Base-by-base conservation (phyloP, 2,329 filamentous ascomycete genomes). In the Leptosphaerulina australis region DNA sequence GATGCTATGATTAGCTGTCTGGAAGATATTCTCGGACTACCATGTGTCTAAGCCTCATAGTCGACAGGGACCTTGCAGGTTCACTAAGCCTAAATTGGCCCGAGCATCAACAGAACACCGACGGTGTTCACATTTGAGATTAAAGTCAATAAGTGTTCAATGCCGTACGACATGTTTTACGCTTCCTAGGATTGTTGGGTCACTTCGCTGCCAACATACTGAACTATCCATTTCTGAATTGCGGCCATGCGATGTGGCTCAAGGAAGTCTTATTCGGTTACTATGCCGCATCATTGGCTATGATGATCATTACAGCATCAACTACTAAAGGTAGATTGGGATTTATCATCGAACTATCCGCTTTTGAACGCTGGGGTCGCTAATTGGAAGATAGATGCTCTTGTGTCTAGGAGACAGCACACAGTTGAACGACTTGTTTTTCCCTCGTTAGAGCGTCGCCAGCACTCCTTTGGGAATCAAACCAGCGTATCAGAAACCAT, bases 191-290 rank as follows among this genome's bases (percentile, higher is more conserved):
- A 52, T 63, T 63, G 56, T 36, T 38, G 55, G 48, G 53, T 61
- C 44, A 50, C 58, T 53, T 52, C 59, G 49, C 58, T 62, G 53
- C 53, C 47, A 49, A 54, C 12, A 41, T 25, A 8, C 38, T 55
- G 44, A 50, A 57, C 59, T 62, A 53, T 44, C 65, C 62, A 47
- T 66, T 69, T 67, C 38, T 36, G 25, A 25, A 24, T 38, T 59
- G 59, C 62, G 62, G 67, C 45, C 57, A 70, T 72, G 68, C 70
- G 43, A 73, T 73, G 70, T 69, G 61, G 68, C 61, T 68, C 63
- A 69, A 63, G 60, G 57, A 51, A 48, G 51, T 60, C 55, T 54
- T 67, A 49, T 55, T 56, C 50, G 45, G 38, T 38, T 60, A 35
- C 39, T 53, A 14, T 31, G 41, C 48, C 36, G 51, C 37, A n/a